phyloP scores from a whole-genome alignment of 768 basidiomycete species.

The Gyrodon lividus region DNA sequence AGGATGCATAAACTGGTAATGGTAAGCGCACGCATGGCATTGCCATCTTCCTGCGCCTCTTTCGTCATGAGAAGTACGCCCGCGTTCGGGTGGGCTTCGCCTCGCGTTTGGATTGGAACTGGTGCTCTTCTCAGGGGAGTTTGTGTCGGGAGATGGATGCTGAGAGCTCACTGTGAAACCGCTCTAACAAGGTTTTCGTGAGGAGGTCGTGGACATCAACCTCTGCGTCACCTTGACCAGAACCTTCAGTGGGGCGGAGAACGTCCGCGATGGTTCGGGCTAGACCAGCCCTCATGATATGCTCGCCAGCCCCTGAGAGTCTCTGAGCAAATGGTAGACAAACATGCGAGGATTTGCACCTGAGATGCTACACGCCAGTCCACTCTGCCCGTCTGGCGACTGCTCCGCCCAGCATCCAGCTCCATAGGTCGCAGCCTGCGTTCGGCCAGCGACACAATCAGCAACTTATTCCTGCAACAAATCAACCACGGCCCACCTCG shows the following conservation, averaged over 20 bases:
- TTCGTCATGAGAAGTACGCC: constrained; percentile 66
- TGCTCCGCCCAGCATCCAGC: constrained; percentile 75
- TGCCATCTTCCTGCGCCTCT: constrained; percentile 32
- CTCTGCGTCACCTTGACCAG: constrained; percentile 24
- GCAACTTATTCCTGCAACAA: neutral
- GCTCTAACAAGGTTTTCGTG: constrained; percentile 40
- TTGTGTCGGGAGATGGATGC: neutral
- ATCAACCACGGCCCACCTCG: constrained; percentile 47
- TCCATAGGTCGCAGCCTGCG: constrained; percentile 67
- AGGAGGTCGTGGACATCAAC: constrained; percentile 60
- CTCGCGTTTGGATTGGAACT: constrained; percentile 39
- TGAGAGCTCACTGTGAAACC: constrained; percentile 52
- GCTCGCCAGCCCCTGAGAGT: constrained; percentile 65
- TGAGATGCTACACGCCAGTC: constrained; percentile 71
- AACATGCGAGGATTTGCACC: constrained; percentile 23
- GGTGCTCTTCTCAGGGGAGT: constrained; percentile 3
- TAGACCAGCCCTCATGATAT: constrained; percentile 57
- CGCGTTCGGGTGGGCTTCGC: constrained; percentile 49
- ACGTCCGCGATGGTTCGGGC: constrained; percentile 56
- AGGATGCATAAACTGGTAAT: neutral
- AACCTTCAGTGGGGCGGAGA: constrained; percentile 24
- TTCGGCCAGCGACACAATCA: neutral
- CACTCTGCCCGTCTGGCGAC: constrained; percentile 19
- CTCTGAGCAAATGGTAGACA: neutral
- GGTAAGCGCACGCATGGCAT: constrained; percentile 26